Base-by-base conservation (phyloP, 1,139 yeast genomes). In the Debaryomyces psychrophilus region DNA sequence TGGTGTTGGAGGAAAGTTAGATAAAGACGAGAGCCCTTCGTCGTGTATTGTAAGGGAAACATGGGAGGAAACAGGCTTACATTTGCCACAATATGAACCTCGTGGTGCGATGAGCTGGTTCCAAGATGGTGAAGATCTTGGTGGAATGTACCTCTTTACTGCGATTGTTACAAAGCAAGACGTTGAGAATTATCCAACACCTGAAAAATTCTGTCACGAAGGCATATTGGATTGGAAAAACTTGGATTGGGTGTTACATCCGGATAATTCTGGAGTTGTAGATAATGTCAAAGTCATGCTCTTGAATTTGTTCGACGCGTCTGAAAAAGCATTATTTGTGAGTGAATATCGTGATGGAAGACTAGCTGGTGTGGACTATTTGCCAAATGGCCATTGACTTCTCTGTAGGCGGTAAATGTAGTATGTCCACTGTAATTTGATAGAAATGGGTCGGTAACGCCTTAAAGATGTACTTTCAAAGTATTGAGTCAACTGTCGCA, bases 1-100 rank as follows among this genome's bases (percentile, higher is more conserved):
- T 51, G 81, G 81, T 1, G 76, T 76, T 11, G 81, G 81, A 3
- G 81, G 81, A 1, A 76, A 76, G 51, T 52, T 76, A 14, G 76
- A 74, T 23, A 46, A 53, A 0, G 59, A 50, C 8, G 79, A 73
- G 52, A 50, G 67, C 2, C 72, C 79, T 1, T 49, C 63, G 27
- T 66, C 68, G 8, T 73, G 81, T 46, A 74, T 76, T 17, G 61
- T 69, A 3, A 52, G 81, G 42, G 81, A 76, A 55, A 69, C 79
- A 0, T 37, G 53, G 14, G 81, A 76, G 56, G 81, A 76, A 53
- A 71, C 81, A 0, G 79, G 77, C 2, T 56, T 76, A 35, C 29
- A 44, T n/a, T 50, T 67, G 14, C 60, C 65, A 0, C 62, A 62
- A 36, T 72, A 61, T 45, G 48, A 52, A 31, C 51, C 66, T 7